These are phyloP conservation scores for Euryodendron excelsum DNA, from an alignment of 148 eudicot genomes.

Conservation along the genomic window DNA sequence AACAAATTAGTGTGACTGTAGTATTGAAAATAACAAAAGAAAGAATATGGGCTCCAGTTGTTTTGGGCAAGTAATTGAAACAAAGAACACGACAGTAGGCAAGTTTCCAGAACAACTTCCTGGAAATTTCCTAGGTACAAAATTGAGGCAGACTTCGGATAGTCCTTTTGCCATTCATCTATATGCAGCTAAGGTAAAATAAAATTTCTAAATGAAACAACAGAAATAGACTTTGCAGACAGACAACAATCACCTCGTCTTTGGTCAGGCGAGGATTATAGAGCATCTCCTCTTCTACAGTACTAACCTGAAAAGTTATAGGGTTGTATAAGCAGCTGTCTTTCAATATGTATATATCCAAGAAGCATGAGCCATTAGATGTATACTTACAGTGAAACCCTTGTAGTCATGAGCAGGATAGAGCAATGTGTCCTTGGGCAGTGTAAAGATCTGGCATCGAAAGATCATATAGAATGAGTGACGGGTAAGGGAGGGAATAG, in stretches of 20 bases:
- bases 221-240: neutral
- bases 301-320: slow-evolving; percentile 60
- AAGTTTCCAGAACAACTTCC: neutral
- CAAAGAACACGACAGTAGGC: no score
- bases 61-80: no score
- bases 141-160: neutral
- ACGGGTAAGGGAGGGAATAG: neutral
- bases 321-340: slow-evolving; percentile 12
- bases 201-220: neutral
- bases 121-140: neutral
- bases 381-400: slow-evolving; percentile 73
- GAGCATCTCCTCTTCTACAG: slow-evolving; percentile 86
- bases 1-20: no score
- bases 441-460: slow-evolving; percentile 70
- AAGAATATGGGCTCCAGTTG: no score
- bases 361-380: neutral
- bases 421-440: slow-evolving; percentile 80
- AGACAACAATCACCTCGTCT: slow-evolving; percentile 55
- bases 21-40: no score
- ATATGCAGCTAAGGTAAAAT: neutral
- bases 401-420: slow-evolving; percentile 99
- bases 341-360: neutral
- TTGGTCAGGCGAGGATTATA: slow-evolving; percentile 88
- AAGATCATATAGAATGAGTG: slow-evolving; percentile 17
- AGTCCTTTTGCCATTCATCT: neutral